These are phyloP conservation scores for Panicum miliaceum DNA, from an alignment of 176 grass and related monocot species.

Conservation along the genomic window DNA sequence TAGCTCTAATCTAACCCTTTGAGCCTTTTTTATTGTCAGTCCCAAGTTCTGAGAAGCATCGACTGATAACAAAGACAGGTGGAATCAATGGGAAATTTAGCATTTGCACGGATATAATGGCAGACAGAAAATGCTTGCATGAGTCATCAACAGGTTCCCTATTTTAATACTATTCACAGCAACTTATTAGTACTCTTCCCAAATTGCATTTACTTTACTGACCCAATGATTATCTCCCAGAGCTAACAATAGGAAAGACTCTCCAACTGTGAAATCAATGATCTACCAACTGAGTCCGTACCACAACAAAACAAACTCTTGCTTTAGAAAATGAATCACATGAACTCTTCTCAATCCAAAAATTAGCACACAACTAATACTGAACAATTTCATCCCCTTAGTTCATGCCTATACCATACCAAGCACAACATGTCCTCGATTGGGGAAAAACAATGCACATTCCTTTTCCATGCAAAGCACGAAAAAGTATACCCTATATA, in stretches of 20 bases:
- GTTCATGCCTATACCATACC: background rate
- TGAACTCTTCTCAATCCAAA: background rate
- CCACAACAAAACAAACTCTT: background rate
- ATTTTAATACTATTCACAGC: background rate
- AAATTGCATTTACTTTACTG: conserved; percentile 7
- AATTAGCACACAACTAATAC: background rate
- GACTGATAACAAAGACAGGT: background rate
- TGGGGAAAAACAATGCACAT: background rate
- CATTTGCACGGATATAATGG: background rate
- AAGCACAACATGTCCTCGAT: background rate
- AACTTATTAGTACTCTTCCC: background rate
- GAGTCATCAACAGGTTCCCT: background rate
- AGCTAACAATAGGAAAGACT: background rate
- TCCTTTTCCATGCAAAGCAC: background rate
- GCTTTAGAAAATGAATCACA: conserved; percentile 5
- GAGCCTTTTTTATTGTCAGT: background rate
- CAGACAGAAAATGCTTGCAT: background rate
- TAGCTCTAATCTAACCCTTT: background rate
- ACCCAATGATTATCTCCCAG: background rate
- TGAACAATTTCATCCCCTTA: background rate
- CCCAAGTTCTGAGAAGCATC: background rate
- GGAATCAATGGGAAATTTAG: background rate
- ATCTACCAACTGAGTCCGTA: conserved; percentile 8
- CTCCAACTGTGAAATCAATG: background rate
- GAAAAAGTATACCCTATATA: background rate